Base-by-base conservation (phyloP, 305 asterid species). In the Ilex paraguariensis region DNA sequence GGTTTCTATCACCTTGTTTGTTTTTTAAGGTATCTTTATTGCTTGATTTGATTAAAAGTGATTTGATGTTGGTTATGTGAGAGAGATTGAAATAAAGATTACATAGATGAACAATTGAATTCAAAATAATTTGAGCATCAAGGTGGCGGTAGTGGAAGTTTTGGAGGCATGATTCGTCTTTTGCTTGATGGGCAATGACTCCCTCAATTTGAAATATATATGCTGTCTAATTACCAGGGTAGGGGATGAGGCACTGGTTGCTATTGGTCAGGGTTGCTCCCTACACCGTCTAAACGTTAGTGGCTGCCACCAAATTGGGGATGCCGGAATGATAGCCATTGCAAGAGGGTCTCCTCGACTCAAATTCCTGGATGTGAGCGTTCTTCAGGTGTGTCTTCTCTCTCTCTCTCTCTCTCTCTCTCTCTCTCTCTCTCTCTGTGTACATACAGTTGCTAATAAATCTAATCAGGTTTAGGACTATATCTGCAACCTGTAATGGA, bases 321-420 rank as follows among this genome's bases (percentile, higher is more conserved):
- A 91, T 82, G 82, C 78, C 72, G 98, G 98, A 68, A 79, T 91
- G 57, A 71, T 80, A 59, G 96, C 98, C 54, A 72, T 89, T 70
- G 97, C 96, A 46, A 81, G 87, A 79, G 96, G 97, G 57, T 80
- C 87, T 77, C 95, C 95, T 56, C 82, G 75, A 71, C 93, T 91
- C 67, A 81, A 65, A 72, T 85, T 74, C 74, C 79, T 89, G 72
- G 98, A 91, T 70, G 82, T 82, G 6, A 91, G 97, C 63, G 93
- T 89, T 54, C 95, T 91, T 66, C 93, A 87, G 98, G 98, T 91
- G 57, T 36, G 69, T 13, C 66, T 62, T 56, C 31, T n/a, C 40
- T 50, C 68, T 69, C 61, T 16, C 49, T 16, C 70, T 50, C 66
- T 54, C 51, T 5, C 30, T 31, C 15, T 17, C 50, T 42, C 33